Base-by-base conservation (phyloP, 2,329 filamentous ascomycete genomes). In the Phyllosticta paracitricarpa region DNA sequence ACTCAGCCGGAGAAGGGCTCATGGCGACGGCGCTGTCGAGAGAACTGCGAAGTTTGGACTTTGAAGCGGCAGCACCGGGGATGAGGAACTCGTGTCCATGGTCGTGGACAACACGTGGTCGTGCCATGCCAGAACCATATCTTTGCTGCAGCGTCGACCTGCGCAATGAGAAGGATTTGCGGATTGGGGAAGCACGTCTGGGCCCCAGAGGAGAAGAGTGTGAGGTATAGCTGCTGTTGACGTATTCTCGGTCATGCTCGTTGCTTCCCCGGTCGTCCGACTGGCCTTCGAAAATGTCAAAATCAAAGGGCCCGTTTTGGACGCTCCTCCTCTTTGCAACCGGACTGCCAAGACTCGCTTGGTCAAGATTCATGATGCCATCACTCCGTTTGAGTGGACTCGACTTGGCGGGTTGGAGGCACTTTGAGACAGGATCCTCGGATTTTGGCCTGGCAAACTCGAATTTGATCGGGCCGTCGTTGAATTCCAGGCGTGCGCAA, bases 371-470 rank as follows among this genome's bases (percentile, higher is more conserved):
- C 89, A 96, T 93, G 58, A 88, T 87, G 53, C 89, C 88, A 77
- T 97, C 93, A 70, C 88, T 93, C 68, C 94, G 86, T 81, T 97
- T 97, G 67, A 97, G 78, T 4, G 93, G 92, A 71, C 93, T 96
- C 5, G 88, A 86, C 63, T 85, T 84, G 22, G 82, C 78, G 19
- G 83, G 78, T 2, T 56, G 79, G 76, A 55, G 79, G 75, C 57
- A 77, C 67, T 65, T 79, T 77, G 66, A 76, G 75, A 69, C 80
- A 75, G 56, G 71, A 63, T 63, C 72, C 64, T 82, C 81, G 54
- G 79, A 75, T 75, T 63, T 73, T 68, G 67, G 65, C 63, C 71
- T 68, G 63, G 69, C 68, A 67, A 79, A 77, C 65, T 77, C 77
- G 68, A 77, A 77, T 67, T 78, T 78, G 67, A 77, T 78, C 14